A percentile compares a stretch with the other conserved stretches of the same genome.
These are phyloP conservation scores for Mucor velutinosus DNA, from an alignment of 371 early-diverging fungal genomes.

Conservation along the genomic window DNA sequence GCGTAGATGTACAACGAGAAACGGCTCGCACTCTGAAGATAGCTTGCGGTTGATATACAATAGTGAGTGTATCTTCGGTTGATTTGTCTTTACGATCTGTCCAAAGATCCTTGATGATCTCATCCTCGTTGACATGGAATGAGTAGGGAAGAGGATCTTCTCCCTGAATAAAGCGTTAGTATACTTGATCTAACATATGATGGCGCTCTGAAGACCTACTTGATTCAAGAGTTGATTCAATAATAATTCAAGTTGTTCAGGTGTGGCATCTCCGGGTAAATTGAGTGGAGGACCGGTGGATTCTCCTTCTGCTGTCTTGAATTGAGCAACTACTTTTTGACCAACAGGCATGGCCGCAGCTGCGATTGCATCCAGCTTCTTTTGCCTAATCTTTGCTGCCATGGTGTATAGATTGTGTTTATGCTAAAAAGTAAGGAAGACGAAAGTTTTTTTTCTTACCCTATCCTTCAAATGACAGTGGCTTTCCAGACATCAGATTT, in stretches of 20 bases:
- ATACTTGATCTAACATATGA: neutral
- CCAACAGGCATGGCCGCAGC: conserved; percentile 49
- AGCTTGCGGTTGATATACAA: conserved; percentile 93
- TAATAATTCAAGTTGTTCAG: conserved; percentile 84
- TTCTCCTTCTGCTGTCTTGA: conserved; percentile 83
- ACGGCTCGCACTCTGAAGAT: conserved; percentile 92
- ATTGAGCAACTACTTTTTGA: conserved; percentile 75
- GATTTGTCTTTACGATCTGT: conserved; percentile 75
- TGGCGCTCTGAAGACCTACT: conserved; percentile 46
- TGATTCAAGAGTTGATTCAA: conserved; percentile 89
- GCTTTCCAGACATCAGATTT: neutral
- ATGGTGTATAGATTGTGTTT: conserved; percentile 8
- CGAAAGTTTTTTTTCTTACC: neutral
- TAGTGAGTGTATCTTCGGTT: conserved; percentile 83
- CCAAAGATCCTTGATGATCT: conserved; percentile 75
- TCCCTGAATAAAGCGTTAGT: conserved; percentile 23
- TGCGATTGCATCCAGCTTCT: conserved; percentile 35
- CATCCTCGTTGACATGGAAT: conserved; percentile 85
- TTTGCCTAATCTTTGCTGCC: conserved; percentile 37
- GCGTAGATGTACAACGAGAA: conserved; percentile 84
- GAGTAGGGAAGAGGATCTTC: conserved; percentile 92
- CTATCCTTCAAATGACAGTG: neutral
- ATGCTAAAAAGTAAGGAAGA: neutral
- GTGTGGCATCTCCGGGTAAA: conserved; percentile 81
- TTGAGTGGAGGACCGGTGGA: conserved; percentile 83